Conservation (phyloP, 441 rosid species). For the Jatropha podagrica region DNA sequence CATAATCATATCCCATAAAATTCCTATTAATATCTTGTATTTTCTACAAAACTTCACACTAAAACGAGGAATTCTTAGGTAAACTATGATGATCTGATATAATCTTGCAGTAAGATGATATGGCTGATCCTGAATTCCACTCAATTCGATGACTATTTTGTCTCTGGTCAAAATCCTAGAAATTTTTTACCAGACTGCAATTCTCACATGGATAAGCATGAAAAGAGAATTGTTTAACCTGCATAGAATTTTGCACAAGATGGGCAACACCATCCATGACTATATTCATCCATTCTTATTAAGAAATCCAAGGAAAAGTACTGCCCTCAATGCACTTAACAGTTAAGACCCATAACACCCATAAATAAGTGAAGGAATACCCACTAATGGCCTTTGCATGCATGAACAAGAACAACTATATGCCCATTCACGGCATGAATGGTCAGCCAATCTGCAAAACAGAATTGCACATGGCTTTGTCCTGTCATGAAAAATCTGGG, state of each 20-base stretch:
- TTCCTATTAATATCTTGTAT: not conserved
- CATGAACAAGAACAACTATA: not conserved
- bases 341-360: conserved; percentile 16
- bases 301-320: not conserved
- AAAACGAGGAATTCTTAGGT: too few species aligned
- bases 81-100: not conserved
- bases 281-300: not conserved
- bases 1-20: not conserved
- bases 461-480: conserved; percentile 20
- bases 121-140: too few species aligned
- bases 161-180: not conserved
- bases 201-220: not conserved
- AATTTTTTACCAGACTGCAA: not conserved
- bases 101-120: too few species aligned
- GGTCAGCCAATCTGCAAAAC: conserved; percentile 17
- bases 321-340: not conserved
- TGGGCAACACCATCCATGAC: conserved; percentile 1
- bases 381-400: conserved; percentile 6
- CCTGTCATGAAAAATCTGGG: conserved; percentile 5
- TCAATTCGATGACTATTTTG: too few species aligned
- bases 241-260: conserved; percentile 13
- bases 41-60: too few species aligned
- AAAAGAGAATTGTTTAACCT: not conserved
- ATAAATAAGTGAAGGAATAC: not conserved
- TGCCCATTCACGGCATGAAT: conserved; percentile 14